Evolutionary conservation across 116 monocot species (phyloP).

Genomic region (Iris pallida): DNA sequence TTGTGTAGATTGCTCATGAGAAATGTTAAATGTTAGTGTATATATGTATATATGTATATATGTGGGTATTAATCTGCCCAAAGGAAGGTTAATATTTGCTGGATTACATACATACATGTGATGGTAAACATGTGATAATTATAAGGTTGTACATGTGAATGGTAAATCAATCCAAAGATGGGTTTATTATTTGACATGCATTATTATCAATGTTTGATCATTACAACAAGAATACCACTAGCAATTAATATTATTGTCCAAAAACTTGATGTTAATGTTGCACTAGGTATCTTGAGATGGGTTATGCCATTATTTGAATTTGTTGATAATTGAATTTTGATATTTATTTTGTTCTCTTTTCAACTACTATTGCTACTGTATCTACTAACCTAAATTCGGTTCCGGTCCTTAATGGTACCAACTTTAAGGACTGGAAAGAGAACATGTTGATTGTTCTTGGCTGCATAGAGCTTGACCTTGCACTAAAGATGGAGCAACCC

Average conservation of each 20-base stretch:
- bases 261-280: slow-evolving; percentile 8
- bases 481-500: neutral
- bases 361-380: neutral
- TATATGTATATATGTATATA: neutral
- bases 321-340: neutral
- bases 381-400: neutral
- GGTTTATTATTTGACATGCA: neutral
- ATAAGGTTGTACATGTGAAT: slow-evolving; percentile 4
- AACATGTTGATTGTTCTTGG: slow-evolving; percentile 1
- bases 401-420: neutral
- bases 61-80: neutral
- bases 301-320: neutral
- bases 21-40: neutral
- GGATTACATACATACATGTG: neutral
- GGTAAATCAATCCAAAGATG: slow-evolving; percentile 3
- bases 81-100: neutral
- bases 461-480: slow-evolving; percentile 6
- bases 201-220: slow-evolving; percentile 5
- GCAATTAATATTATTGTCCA: slow-evolving; percentile 8
- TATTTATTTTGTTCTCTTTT: neutral
- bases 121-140: neutral
- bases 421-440: slow-evolving; percentile 1
- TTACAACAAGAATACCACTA: neutral
- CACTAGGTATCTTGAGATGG: slow-evolving; percentile 9
- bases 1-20: neutral